A percentile compares a stretch with the other conserved stretches of the same genome.
These are phyloP conservation scores for Agrocybe praecox DNA, from an alignment of 768 basidiomycete species.

Conservation along the genomic window DNA sequence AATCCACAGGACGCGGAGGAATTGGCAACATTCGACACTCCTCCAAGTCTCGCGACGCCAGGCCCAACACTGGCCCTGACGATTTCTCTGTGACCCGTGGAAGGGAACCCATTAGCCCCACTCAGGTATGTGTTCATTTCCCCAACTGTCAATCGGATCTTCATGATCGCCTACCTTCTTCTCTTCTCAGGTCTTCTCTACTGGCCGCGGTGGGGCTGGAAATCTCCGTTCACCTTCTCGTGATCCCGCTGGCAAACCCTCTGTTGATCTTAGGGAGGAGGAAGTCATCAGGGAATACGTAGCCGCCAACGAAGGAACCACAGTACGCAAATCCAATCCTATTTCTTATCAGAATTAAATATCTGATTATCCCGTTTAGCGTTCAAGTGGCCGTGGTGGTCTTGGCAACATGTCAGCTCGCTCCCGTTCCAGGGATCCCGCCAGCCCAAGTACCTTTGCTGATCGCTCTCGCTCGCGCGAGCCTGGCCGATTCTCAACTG, in stretches of 20 bases:
- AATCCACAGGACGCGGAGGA: constrained; percentile 70
- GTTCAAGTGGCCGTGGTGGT: constrained; percentile 70
- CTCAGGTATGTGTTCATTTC: constrained; percentile 30
- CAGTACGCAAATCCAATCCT: constrained; percentile 31
- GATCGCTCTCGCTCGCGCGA: background rate
- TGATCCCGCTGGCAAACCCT: constrained; percentile 31
- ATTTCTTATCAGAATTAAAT: background rate
- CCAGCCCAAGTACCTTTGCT: constrained; percentile 5
- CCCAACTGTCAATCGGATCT: constrained; percentile 1
- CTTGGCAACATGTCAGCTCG: constrained; percentile 58
- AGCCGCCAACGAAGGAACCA: constrained; percentile 27
- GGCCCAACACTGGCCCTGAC: constrained; percentile 49
- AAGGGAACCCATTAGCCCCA: constrained; percentile 48
- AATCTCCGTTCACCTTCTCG: constrained; percentile 84
- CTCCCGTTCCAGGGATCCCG: constrained; percentile 52
- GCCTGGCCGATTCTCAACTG: constrained; percentile 43
- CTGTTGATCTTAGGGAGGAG: constrained; percentile 41
- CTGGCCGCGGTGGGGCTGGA: constrained; percentile 82
- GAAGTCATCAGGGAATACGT: constrained; percentile 39
- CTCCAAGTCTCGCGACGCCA: constrained; percentile 46
- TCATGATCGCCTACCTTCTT: constrained; percentile 16
- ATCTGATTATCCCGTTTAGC: constrained; percentile 23
- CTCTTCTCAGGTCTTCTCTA: constrained; percentile 42
- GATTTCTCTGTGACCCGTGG: constrained; percentile 62
- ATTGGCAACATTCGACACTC: constrained; percentile 63